Percentiles rank a stretch among this genome's conserved stretches.
Evolutionary conservation across 768 basidiomycete genomes (phyloP).

Genomic region (Russula abietina): DNA sequence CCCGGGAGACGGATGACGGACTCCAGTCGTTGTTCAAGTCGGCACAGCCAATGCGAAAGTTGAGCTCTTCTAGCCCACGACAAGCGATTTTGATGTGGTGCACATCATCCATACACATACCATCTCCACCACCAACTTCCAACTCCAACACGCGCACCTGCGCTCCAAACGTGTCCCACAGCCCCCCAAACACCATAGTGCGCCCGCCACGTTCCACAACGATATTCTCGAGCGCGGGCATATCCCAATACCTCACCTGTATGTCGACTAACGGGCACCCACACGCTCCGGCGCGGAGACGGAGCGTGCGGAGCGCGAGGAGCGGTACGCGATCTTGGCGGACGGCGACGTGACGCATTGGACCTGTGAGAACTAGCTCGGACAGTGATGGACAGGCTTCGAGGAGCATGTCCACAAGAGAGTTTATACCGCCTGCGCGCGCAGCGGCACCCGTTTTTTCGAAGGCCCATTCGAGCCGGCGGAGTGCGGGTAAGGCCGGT

Average conservation of each 20-base stretch:
- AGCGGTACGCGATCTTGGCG: constrained; percentile 4
- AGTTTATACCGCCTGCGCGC: constrained; percentile 21
- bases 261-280: constrained; percentile 13
- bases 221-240: constrained; percentile 19
- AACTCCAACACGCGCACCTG: constrained; percentile 14
- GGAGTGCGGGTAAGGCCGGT: constrained; percentile 2
- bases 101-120: not conserved
- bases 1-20: too few species aligned
- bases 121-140: not conserved
- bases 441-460: constrained; percentile 14
- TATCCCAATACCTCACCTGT: constrained; percentile 14
- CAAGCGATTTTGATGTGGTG: constrained; percentile 5
- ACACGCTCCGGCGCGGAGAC: constrained; percentile 2
- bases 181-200: constrained; percentile 1
- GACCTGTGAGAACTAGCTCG: constrained; percentile 15
- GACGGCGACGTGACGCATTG: constrained; percentile 1
- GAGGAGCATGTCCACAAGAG: constrained; percentile 18
- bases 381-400: not conserved
- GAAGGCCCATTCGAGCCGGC: constrained; percentile 22
- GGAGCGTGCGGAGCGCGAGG: constrained; percentile 12
- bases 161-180: constrained; percentile 10
- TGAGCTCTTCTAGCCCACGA: constrained; percentile 15
- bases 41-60: not conserved
- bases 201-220: not conserved
- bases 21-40: too few species aligned